Percentiles rank a stretch among this genome's conserved stretches.
Evolutionary conservation across 2,329 filamentous ascomycete species (phyloP).

Genomic region (Exophiala spinifera): DNA sequence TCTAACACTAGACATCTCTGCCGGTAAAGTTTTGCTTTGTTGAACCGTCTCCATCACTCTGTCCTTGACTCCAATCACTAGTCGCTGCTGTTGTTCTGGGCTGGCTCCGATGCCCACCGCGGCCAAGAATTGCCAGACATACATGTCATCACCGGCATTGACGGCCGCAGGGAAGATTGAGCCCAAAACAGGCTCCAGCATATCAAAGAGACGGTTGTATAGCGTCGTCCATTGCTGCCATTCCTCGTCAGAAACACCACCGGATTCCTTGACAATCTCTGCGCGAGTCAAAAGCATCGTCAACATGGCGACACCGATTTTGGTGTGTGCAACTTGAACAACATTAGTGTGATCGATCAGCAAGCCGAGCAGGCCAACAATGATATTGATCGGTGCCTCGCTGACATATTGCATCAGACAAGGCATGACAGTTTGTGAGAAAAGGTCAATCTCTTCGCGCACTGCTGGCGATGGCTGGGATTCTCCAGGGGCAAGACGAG

Average conservation of each 20-base stretch:
- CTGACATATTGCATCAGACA: slow-evolving; percentile 86
- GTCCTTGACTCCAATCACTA: slow-evolving; percentile 95
- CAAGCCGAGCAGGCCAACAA: slow-evolving; percentile 83
- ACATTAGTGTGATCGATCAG: slow-evolving; percentile 79
- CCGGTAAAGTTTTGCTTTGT: slow-evolving; percentile 82
- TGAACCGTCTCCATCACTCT: slow-evolving; percentile 93
- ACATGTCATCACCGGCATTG: slow-evolving; percentile 85
- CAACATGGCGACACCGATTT: slow-evolving; percentile 82
- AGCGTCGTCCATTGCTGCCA: slow-evolving; percentile 80
- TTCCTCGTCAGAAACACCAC: slow-evolving; percentile 65
- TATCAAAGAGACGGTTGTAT: slow-evolving; percentile 84
- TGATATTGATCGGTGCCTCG: slow-evolving; percentile 85
- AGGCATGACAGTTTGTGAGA: slow-evolving; percentile 83
- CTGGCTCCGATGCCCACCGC: slow-evolving; percentile 91
- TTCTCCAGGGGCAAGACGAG: slow-evolving; percentile 70
- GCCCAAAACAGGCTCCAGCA: slow-evolving; percentile 76
- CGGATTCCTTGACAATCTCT: slow-evolving; percentile 84
- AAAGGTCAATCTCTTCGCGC: slow-evolving; percentile 89
- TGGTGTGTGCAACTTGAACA: slow-evolving; percentile 77
- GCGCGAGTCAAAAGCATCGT: slow-evolving; percentile 93
- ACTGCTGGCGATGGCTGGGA: slow-evolving; percentile 69
- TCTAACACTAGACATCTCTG: slow-evolving; percentile 78
- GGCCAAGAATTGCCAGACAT: slow-evolving; percentile 96
- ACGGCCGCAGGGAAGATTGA: slow-evolving; percentile 90
- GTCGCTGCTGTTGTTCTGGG: slow-evolving; percentile 88